Evolutionary conservation across 2,329 filamentous ascomycete genomes (phyloP).

Genomic region (Aureobasidium melanogenum): DNA sequence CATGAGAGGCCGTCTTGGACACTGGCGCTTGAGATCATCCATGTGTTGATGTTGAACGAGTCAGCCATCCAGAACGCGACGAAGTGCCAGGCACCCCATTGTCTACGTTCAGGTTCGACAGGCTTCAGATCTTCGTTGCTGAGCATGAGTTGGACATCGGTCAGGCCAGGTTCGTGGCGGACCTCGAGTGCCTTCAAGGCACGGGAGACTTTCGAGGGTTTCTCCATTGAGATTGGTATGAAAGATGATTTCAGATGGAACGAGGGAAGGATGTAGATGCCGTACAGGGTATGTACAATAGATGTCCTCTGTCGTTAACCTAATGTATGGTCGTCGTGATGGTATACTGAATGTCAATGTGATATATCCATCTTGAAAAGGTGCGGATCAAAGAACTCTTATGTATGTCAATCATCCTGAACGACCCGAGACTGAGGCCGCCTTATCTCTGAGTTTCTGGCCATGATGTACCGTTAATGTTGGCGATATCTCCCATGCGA

Average conservation of each 20-base stretch:
- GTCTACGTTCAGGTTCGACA: constrained; percentile 68
- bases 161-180: constrained; percentile 61
- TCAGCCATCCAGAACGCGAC: constrained; percentile 77
- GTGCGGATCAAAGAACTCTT: not conserved
- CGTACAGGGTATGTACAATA: constrained; percentile 11
- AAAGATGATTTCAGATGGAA: not conserved
- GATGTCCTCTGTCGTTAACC: constrained; percentile 8
- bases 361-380: not conserved
- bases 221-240: constrained; percentile 15
- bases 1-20: constrained; percentile 60
- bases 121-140: constrained; percentile 54
- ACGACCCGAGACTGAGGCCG: not conserved
- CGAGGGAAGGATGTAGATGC: not conserved
- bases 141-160: constrained; percentile 76
- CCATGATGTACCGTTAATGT: constrained; percentile 3
- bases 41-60: constrained; percentile 62
- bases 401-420: constrained; percentile 7
- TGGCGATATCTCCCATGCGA: constrained; percentile 4
- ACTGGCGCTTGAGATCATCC: constrained; percentile 66
- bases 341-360: not conserved
- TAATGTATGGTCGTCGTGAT: not conserved
- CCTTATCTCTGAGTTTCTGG: not conserved
- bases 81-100: constrained; percentile 84
- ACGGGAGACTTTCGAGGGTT: constrained; percentile 22
- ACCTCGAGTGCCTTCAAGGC: constrained; percentile 34